Conservation (phyloP, 2,329 filamentous ascomycete species). For the Cytospora chrysosperma region DNA sequence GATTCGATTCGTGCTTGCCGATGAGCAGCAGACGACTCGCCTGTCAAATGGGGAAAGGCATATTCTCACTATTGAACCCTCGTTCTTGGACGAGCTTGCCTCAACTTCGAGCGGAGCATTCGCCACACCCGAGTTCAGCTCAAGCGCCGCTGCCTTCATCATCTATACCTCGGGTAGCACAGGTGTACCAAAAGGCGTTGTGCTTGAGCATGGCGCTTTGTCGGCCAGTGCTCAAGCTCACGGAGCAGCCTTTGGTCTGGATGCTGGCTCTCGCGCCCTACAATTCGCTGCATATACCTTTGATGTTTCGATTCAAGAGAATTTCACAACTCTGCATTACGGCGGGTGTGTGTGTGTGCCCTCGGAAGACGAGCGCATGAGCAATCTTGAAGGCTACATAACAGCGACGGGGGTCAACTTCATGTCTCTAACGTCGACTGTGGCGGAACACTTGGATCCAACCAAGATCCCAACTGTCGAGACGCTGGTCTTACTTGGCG, state of each 20-base stretch:
- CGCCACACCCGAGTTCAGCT: neutral
- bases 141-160: conserved; percentile 32
- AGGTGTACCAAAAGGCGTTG: conserved; percentile 41
- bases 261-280: conserved; percentile 29
- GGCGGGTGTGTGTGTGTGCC: conserved; percentile 63
- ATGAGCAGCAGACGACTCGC: too few relatives aligned
- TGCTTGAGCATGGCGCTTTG: conserved; percentile 1
- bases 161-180: conserved; percentile 55
- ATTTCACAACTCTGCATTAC: conserved; percentile 49
- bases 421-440: conserved; percentile 56
- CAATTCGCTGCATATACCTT: conserved; percentile 56
- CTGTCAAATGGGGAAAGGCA: too few relatives aligned
- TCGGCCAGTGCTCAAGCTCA: neutral
- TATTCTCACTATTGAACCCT: too few relatives aligned
- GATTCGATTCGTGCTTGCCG: conserved; percentile 21
- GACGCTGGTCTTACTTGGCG: conserved; percentile 39
- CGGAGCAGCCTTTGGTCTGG: neutral
- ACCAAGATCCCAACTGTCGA: conserved; percentile 37
- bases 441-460: conserved; percentile 48
- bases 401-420: conserved; percentile 49
- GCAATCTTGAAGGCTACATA: conserved; percentile 50
- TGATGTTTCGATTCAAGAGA: conserved; percentile 52
- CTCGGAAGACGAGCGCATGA: conserved; percentile 46
- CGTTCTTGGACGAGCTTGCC: conserved; percentile 3
- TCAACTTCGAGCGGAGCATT: neutral